These are phyloP conservation scores for Diospyros kaki DNA, from an alignment of 148 eudicot species.

Conservation along the genomic window DNA sequence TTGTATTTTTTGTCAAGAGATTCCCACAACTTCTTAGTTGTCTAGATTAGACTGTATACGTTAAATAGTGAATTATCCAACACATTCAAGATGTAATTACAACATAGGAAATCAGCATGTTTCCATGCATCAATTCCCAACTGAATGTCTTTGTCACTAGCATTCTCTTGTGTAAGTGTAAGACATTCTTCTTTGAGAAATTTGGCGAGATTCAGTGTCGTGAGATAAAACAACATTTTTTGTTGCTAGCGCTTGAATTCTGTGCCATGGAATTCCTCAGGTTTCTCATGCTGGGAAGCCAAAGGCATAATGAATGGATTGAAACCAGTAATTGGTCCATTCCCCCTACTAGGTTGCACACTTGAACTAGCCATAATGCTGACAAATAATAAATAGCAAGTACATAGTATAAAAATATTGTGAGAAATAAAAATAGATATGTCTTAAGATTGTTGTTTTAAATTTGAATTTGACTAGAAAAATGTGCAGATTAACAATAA, in stretches of 20 bases:
- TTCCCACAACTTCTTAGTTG: background rate
- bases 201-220: background rate
- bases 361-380: too few species aligned
- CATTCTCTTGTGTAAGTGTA: background rate
- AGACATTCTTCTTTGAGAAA: background rate
- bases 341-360: too few species aligned
- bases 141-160: background rate
- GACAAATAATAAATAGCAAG: too few species aligned
- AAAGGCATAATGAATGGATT: too few species aligned
- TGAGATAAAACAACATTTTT: slow-evolving; percentile 2
- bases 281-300: too few species aligned
- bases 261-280: background rate
- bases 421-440: too few species aligned
- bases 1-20: background rate
- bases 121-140: background rate
- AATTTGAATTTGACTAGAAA: too few species aligned
- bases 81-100: background rate
- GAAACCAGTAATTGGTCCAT: too few species aligned
- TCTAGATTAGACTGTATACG: background rate
- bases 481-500: too few species aligned
- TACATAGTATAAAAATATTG: too few species aligned
- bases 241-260: background rate
- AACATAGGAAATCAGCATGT: background rate
- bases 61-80: background rate
- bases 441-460: too few species aligned